Base-by-base conservation (phyloP, 2,329 filamentous ascomycete species). In the Leptosphaerulina australis region DNA sequence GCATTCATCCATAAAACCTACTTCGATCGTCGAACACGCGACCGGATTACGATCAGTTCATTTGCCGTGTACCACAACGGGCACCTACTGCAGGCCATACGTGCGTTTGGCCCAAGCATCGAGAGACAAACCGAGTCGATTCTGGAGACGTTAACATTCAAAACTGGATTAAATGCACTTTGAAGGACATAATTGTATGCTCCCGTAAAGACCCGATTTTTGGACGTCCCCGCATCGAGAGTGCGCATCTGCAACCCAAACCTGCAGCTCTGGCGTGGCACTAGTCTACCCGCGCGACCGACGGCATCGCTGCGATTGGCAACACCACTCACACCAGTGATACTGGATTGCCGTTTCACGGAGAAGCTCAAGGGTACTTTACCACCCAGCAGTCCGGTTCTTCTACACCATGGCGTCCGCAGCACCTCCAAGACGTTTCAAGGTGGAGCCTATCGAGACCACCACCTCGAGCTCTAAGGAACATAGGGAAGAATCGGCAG, bases 401-500 rank as follows among this genome's bases (percentile, higher is more conserved):
- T 12, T 37, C 47, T 41, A 39, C 34, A 59, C 43, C 29, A 73
- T 73, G 70, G 64, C 68, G 22, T 63, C 66, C 20, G 58, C 58
- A 47, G 51, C 59, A 39, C 63, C 71, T 34, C 65, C 66, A 28
- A 64, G 68, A 54, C 67, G 69, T 5, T 74, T 74, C 62, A 69
- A 68, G 30, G 62, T 69, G 6, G 71, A 75, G 49, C 71, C 72
- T 14, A 54, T 72, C 14, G 71, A 74, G 50, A 71, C 65, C 6
- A 60, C 61, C 5, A 51, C 54, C 15, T 68, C 56, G 40, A 64
- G 59, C 77, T 51, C 86, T 85, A 44, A 81, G 86, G 53, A 87
- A 85, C 26, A 37, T 83, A 91, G 58, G 87, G 91, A 72, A 88
- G 87, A 18, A 85, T 35, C 61, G 12, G 34, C 59, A 12, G 28